Evolutionary conservation across 768 basidiomycete species (phyloP).

Genomic region (Daedaleopsis sinensis): DNA sequence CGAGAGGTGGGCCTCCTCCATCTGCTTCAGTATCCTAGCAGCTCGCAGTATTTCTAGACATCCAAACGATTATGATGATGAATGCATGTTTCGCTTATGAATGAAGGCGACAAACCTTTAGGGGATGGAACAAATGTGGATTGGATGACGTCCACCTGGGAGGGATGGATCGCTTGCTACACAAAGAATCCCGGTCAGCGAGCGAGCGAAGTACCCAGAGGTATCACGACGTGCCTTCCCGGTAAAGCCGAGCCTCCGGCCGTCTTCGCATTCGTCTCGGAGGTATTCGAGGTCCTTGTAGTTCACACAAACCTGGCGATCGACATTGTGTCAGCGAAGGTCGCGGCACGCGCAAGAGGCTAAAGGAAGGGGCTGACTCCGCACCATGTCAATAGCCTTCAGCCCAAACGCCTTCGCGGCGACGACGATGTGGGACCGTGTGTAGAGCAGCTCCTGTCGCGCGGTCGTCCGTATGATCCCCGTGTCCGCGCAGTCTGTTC

Average conservation of each 20-base stretch:
- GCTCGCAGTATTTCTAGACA: conserved; percentile 75
- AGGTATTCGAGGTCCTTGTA: conserved; percentile 75
- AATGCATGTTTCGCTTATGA: neutral
- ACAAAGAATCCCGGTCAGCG: neutral
- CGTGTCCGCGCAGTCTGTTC: conserved; percentile 85
- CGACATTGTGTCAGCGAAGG: neutral
- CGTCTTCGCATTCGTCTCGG: conserved; percentile 77
- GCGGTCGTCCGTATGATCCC: conserved; percentile 76
- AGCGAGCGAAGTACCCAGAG: neutral
- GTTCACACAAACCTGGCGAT: conserved; percentile 79
- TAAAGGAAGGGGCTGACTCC: conserved; percentile 5
- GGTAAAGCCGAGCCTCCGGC: conserved; percentile 82
- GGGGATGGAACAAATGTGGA: conserved; percentile 75
- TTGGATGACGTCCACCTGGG: conserved; percentile 79
- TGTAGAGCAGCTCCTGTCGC: conserved; percentile 77
- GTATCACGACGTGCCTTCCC: conserved; percentile 65
- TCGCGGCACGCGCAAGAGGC: no score
- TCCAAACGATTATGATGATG: neutral
- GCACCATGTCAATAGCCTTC: conserved; percentile 89
- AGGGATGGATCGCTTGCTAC: conserved; percentile 94
- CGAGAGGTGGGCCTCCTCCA: conserved; percentile 57
- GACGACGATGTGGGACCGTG: conserved; percentile 80
- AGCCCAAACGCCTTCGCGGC: conserved; percentile 83
- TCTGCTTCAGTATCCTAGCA: conserved; percentile 65
- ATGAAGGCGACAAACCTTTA: conserved; percentile 48